phyloP scores from a whole-genome alignment of 176 grass and related monocot genomes.

The Triticum aestivum region IWGSC_CS_RefSeq_v2.1 NC_057804.1:31181423-31181922 shows the following conservation, averaged over 20 bases:
- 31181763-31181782: conserved; percentile 80
- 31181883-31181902: conserved; percentile 60
- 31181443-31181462: conserved; percentile 67
- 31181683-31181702: conserved; percentile 77
- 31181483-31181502: conserved; percentile 78
- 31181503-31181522: conserved; percentile 80
- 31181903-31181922: conserved; percentile 57
- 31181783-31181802: conserved; percentile 76
- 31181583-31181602: conserved; percentile 75
- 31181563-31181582: conserved; percentile 81
- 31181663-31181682: conserved; percentile 74
- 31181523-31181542: conserved; percentile 76
- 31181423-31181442: conserved; percentile 73
- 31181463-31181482: conserved; percentile 82
- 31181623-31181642: conserved; percentile 74
- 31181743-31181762: conserved; percentile 82
- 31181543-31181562: conserved; percentile 71
- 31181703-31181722: conserved; percentile 71
- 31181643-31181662: conserved; percentile 82
- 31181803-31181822: conserved; percentile 74
- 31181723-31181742: conserved; percentile 86
- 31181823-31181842: conserved; percentile 82
- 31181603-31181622: conserved; percentile 81
- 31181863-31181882: conserved; percentile 70
- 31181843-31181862: conserved; percentile 80